Percentiles rank a stretch among this genome's conserved stretches.
These are phyloP conservation scores for Zarea fungicola DNA, from an alignment of 2,329 filamentous ascomycete genomes.

Conservation along the genomic window DNA sequence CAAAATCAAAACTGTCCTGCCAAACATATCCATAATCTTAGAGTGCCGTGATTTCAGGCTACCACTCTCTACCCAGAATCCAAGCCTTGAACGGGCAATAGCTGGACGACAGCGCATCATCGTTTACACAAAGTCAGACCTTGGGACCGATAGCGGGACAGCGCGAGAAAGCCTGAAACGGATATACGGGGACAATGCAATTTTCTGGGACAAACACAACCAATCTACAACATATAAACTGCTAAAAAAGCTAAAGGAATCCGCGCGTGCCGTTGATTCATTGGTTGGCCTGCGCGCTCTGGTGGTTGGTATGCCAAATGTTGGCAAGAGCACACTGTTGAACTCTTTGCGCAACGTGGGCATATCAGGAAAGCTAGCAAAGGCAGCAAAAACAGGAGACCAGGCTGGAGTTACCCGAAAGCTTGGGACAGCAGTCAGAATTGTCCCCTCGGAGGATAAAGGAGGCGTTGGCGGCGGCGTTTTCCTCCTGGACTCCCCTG, in stretches of 20 bases:
- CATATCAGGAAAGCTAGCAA: slow-evolving; percentile 41
- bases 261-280: slow-evolving; percentile 37
- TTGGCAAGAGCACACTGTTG: slow-evolving; percentile 91
- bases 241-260: slow-evolving; percentile 31
- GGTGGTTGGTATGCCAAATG: slow-evolving; percentile 96
- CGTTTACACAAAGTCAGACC: slow-evolving; percentile 86
- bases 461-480: slow-evolving; percentile 54
- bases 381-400: slow-evolving; percentile 75
- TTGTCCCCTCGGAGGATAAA: slow-evolving; percentile 44
- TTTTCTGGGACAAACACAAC: slow-evolving; percentile 42
- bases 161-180: slow-evolving; percentile 26
- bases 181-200: slow-evolving; percentile 28
- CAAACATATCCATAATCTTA: slow-evolving; percentile 78
- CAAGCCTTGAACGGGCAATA: slow-evolving; percentile 75
- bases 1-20: slow-evolving; percentile 77
- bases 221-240: slow-evolving; percentile 31
- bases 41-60: slow-evolving; percentile 94
- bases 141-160: slow-evolving; percentile 43
- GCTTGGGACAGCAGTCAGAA: slow-evolving; percentile 75
- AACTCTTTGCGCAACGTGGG: slow-evolving; percentile 74
- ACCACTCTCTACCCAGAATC: slow-evolving; percentile 84
- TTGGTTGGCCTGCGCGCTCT: slow-evolving; percentile 81
- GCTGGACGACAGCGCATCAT: slow-evolving; percentile 69
- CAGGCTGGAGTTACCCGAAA: slow-evolving; percentile 89
- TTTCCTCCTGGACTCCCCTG: slow-evolving; percentile 86